Evolutionary conservation across 2,329 filamentous ascomycete genomes (phyloP), one percentile per base, ranked within the genome.

Genomic region (Aspergillus sp.): DNA sequence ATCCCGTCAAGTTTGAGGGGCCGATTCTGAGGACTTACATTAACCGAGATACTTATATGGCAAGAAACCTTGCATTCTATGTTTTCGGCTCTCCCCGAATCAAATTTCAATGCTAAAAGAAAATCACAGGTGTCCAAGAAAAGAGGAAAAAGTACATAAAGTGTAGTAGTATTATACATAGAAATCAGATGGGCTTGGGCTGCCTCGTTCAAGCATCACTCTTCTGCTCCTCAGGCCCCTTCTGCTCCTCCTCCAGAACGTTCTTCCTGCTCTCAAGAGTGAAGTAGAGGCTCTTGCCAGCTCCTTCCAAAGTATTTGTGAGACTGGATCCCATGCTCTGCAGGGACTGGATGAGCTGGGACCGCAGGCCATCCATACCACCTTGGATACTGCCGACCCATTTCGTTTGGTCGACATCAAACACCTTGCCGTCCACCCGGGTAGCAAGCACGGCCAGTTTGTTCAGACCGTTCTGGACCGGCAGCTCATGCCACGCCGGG

Each of bases 361-460:
- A 88, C 65, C 92, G 85, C 70, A 99, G 80, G 4, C 90, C 90
- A 45, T 92, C 88, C 63, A 96, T 75, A 45, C 93, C 92, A 60
- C 91, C 92, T 66, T 90, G 82, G 68, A 98, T 96, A 39, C 89
- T 84, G 58, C 92, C 85, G 49, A 89, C 83, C 88, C 88, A 90
- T 70, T 82, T 86, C 29, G 83, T 81, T 56, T 90, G 90, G 11
- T 88, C 87, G 51, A 85, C 77, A 72, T 97, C 93, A 69, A 96
- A 93, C 32, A 92, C 86, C 75, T 87, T 89, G 63, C 90, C 90
- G 72, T 99, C 95, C 31, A 97, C 85, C 54, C 95, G 84, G 14
- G 93, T 93, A 55, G 92, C 95, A 14, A 99, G 79, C 36, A 99
- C 78, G 74, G 96, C 82, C 63, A 99, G 78, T 79, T 99, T 99